phyloP scores from a whole-genome alignment of 2,329 filamentous ascomycete species.

The Geosmithia flava region DNA sequence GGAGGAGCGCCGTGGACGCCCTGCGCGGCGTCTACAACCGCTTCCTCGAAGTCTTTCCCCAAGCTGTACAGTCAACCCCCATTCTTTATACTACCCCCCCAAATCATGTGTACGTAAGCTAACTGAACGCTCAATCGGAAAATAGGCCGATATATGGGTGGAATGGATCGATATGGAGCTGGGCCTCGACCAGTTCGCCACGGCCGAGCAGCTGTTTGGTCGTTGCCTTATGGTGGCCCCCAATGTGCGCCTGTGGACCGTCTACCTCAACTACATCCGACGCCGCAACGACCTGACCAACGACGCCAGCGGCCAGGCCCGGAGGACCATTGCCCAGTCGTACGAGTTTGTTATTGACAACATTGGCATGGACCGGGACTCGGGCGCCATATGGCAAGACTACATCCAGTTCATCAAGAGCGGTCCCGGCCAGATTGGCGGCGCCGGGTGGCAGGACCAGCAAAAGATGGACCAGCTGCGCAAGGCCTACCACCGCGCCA shows the following conservation, averaged over 20 bases:
- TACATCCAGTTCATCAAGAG: conserved; percentile 90
- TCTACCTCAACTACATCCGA: conserved; percentile 91
- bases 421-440: conserved; percentile 75
- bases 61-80: conserved; percentile 56
- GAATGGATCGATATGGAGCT: conserved; percentile 84
- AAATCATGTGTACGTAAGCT: background rate
- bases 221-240: conserved; percentile 67
- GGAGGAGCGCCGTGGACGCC: conserved; percentile 71
- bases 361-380: conserved; percentile 83
- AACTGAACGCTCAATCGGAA: conserved; percentile 10
- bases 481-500: conserved; percentile 84
- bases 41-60: conserved; percentile 80
- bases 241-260: conserved; percentile 79
- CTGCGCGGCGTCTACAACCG: conserved; percentile 70
- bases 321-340: conserved; percentile 67
- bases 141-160: conserved; percentile 82
- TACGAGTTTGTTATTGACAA: conserved; percentile 89
- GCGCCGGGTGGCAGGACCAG: conserved; percentile 86
- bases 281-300: conserved; percentile 74
- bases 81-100: background rate
- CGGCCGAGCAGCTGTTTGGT: conserved; percentile 74
- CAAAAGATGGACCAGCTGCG: conserved; percentile 94
- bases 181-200: conserved; percentile 67
- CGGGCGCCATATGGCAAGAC: conserved; percentile 83
- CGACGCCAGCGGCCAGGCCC: conserved; percentile 64